Percentiles rank a stretch among this genome's conserved stretches.
Evolutionary conservation across 2,329 filamentous ascomycete genomes (phyloP).

Genomic region (Aureobasidium sp.): DNA sequence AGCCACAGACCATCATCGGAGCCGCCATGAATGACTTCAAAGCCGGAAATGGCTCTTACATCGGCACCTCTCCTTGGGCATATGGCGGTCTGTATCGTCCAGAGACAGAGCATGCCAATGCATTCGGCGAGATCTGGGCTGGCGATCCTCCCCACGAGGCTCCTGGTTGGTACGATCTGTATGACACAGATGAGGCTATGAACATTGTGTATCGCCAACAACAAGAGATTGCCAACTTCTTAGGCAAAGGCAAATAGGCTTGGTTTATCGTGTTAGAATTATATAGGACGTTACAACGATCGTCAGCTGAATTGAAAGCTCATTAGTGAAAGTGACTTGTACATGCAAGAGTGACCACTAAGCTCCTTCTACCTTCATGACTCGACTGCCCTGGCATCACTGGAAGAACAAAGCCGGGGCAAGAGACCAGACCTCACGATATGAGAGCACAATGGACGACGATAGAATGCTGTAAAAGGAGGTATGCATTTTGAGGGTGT

Average conservation of each 20-base stretch:
- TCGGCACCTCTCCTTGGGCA: slow-evolving; percentile 34
- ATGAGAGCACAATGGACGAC: too few relatives aligned
- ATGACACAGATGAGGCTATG: slow-evolving; percentile 34
- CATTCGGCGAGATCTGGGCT: slow-evolving; percentile 36
- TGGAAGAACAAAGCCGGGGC: too few relatives aligned
- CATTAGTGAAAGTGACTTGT: too few relatives aligned
- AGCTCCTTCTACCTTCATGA: too few relatives aligned
- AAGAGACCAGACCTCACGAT: too few relatives aligned
- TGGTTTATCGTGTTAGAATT: too few relatives aligned
- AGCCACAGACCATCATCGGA: slow-evolving; percentile 27
- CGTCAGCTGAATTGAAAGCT: too few relatives aligned
- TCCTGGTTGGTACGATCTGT: slow-evolving; percentile 36
- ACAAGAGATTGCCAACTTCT: slow-evolving; percentile 22
- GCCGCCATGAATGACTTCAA: slow-evolving; percentile 31
- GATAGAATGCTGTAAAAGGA: too few relatives aligned
- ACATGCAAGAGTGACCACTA: too few relatives aligned
- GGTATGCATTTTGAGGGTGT: too few relatives aligned
- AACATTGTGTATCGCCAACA: slow-evolving; percentile 31
- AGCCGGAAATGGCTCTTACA: slow-evolving; percentile 27
- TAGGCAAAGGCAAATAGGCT: neutral
- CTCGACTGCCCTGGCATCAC: too few relatives aligned
- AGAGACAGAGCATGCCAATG: slow-evolving; percentile 32
- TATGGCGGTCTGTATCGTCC: slow-evolving; percentile 35
- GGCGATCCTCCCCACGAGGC: slow-evolving; percentile 35
- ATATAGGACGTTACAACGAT: too few relatives aligned